Conservation (phyloP, 495 filamentous ascomycete genomes). For the Hypoxylon intermedium region DNA sequence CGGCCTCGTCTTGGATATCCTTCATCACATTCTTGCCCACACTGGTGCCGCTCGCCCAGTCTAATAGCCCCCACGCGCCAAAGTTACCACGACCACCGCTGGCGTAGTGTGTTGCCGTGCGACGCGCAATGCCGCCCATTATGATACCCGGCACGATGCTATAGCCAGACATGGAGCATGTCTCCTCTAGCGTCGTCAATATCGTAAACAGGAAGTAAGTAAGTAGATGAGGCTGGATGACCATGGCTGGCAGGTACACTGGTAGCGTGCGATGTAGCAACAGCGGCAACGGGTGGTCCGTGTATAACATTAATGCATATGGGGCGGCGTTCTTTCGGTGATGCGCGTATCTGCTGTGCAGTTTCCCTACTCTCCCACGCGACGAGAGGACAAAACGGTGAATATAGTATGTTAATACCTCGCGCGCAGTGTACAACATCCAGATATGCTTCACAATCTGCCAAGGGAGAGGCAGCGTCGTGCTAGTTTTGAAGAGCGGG, state of each 20-base stretch:
- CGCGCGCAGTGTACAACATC: slow-evolving; percentile 62
- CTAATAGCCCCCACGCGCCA: slow-evolving; percentile 77
- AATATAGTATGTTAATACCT: slow-evolving; percentile 70
- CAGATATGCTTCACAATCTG: slow-evolving; percentile 69
- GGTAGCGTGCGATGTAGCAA: slow-evolving; percentile 74
- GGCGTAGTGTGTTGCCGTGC: slow-evolving; percentile 72
- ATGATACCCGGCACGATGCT: slow-evolving; percentile 74
- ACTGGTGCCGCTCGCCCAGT: slow-evolving; percentile 77
- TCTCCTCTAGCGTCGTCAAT: slow-evolving; percentile 76
- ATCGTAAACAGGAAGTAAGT: slow-evolving; percentile 76
- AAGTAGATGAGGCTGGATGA: slow-evolving; percentile 75
- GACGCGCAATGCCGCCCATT: slow-evolving; percentile 74
- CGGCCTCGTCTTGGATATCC: slow-evolving; percentile 61
- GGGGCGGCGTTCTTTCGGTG: slow-evolving; percentile 57
- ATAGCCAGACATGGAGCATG: slow-evolving; percentile 80
- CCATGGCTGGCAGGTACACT: slow-evolving; percentile 70
- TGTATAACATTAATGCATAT: slow-evolving; percentile 66
- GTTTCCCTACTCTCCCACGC: slow-evolving; percentile 32
- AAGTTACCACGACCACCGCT: slow-evolving; percentile 72
- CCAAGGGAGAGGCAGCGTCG: slow-evolving; percentile 55
- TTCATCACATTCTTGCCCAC: slow-evolving; percentile 64
- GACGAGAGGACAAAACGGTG: slow-evolving; percentile 76
- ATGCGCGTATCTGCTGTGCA: slow-evolving; percentile 74
- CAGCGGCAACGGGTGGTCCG: slow-evolving; percentile 81
- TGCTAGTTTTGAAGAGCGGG: slow-evolving; percentile 53